Percentiles rank a stretch among this genome's conserved stretches.
These are phyloP conservation scores for Collybia sordida DNA, from an alignment of 768 basidiomycete genomes.

Conservation along the genomic window DNA sequence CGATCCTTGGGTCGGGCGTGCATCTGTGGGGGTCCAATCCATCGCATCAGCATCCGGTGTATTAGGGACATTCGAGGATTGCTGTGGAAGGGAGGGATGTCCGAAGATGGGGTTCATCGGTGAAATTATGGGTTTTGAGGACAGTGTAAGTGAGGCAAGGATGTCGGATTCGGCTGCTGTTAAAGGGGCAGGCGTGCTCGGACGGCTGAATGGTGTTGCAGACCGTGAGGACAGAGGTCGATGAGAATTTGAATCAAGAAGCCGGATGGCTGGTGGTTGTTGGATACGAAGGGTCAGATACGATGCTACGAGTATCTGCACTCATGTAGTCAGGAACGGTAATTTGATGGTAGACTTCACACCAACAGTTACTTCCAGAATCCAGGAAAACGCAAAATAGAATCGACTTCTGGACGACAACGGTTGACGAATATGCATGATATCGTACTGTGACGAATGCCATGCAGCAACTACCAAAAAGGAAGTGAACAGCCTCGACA, in stretches of 20 bases:
- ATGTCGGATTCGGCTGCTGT: constrained; percentile 51
- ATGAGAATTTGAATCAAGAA: constrained; percentile 58
- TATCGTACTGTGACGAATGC: constrained; percentile 39
- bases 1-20: constrained; percentile 19
- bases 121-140: constrained; percentile 58
- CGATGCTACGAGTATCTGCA: constrained; percentile 52
- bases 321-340: not conserved
- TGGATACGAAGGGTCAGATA: constrained; percentile 59
- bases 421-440: constrained; percentile 33
- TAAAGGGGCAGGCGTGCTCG: constrained; percentile 17
- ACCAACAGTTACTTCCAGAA: constrained; percentile 60
- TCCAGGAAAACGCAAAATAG: constrained; percentile 47
- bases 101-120: constrained; percentile 64
- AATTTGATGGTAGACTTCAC: too few relatives aligned
- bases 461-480: constrained; percentile 41
- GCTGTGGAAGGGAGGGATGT: constrained; percentile 53
- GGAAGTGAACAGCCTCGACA: constrained; percentile 51
- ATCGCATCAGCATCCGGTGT: constrained; percentile 43
- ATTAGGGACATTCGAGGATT: constrained; percentile 19
- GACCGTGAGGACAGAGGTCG: constrained; percentile 39
- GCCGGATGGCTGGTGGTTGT: constrained; percentile 68
- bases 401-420: constrained; percentile 32
- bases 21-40: constrained; percentile 68
- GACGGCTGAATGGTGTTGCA: constrained; percentile 36
- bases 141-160: constrained; percentile 61